Conservation (phyloP, 1,139 yeast species). For the Kodamaea derodonti region DNA sequence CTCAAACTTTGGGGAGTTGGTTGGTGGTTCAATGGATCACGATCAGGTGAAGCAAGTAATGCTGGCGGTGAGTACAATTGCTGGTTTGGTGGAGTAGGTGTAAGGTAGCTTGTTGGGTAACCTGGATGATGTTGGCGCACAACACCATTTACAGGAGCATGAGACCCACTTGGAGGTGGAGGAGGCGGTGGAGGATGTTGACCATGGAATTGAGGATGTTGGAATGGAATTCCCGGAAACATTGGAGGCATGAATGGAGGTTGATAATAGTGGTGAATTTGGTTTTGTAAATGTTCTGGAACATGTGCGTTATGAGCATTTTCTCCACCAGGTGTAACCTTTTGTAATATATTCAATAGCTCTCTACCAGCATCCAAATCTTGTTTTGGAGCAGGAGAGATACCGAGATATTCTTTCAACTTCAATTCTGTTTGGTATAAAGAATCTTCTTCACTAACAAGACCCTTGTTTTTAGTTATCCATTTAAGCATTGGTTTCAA, state of each 20-base stretch:
- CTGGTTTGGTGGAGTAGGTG: constrained; percentile 6
- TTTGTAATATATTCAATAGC: constrained; percentile 59
- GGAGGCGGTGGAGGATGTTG: constrained; percentile 12
- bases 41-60: constrained; percentile 3
- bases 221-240: constrained; percentile 11
- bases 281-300: constrained; percentile 30
- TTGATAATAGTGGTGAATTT: constrained; percentile 22
- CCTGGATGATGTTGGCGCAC: constrained; percentile 5
- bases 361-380: constrained; percentile 73
- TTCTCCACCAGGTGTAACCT: constrained; percentile 20
- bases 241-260: constrained; percentile 5
- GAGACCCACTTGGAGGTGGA: constrained; percentile 3
- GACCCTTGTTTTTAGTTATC: constrained; percentile 53
- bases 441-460: constrained; percentile 51
- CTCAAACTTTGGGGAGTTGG: constrained; percentile 45
- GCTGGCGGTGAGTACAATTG: constrained; percentile 3
- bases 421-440: constrained; percentile 57
- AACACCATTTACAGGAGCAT: constrained; percentile 1
- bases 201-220: constrained; percentile 11
- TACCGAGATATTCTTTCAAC: constrained; percentile 61
- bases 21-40: constrained; percentile 15
- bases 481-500: constrained; percentile 57
- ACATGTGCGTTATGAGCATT: constrained; percentile 15
- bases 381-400: constrained; percentile 23
- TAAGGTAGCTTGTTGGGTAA: constrained; percentile 4